Evolutionary conservation across 2,329 filamentous ascomycete genomes (phyloP).

Genomic region (Teratosphaeria pseudoeucalypti): DNA sequence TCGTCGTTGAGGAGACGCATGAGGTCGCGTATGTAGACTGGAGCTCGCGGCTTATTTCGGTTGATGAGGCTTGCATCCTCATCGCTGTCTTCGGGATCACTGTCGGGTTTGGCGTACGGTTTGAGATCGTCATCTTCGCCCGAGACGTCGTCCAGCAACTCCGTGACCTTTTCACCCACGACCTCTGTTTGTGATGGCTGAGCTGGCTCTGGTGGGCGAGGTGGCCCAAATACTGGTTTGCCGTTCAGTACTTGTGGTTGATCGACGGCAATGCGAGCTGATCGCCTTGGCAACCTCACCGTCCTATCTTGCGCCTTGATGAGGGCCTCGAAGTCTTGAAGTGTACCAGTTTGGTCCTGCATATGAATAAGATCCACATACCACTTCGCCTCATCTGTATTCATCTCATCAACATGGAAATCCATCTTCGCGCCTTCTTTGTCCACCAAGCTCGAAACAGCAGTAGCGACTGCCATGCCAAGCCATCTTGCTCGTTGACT

Average conservation of each 20-base stretch:
- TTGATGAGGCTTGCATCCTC: conserved; percentile 83
- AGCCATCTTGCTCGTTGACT: conserved; percentile 68
- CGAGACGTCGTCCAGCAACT: conserved; percentile 28
- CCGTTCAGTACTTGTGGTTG: conserved; percentile 15
- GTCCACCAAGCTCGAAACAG: conserved; percentile 55
- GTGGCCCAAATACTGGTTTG: conserved; percentile 22
- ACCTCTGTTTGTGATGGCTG: conserved; percentile 17
- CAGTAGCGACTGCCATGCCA: conserved; percentile 78
- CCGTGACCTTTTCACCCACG: conserved; percentile 23
- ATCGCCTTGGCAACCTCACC: not conserved
- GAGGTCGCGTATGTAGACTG: conserved; percentile 84
- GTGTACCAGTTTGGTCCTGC: conserved; percentile 52
- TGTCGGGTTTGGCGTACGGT: conserved; percentile 75
- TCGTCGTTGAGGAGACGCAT: conserved; percentile 62
- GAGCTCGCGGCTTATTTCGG: conserved; percentile 69
- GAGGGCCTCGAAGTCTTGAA: conserved; percentile 38
- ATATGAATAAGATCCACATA: conserved; percentile 58
- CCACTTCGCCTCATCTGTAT: conserved; percentile 61
- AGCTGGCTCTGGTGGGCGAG: conserved; percentile 14
- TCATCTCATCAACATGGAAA: conserved; percentile 74
- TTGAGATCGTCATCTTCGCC: conserved; percentile 55
- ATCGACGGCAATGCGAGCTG: not conserved
- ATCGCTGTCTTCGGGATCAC: conserved; percentile 82
- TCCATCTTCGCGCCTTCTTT: conserved; percentile 60
- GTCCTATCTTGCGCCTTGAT: not conserved